phyloP scores from a whole-genome alignment of 1,284 basidiomycete species.

The Ceraceosorus guamensis region DNA sequence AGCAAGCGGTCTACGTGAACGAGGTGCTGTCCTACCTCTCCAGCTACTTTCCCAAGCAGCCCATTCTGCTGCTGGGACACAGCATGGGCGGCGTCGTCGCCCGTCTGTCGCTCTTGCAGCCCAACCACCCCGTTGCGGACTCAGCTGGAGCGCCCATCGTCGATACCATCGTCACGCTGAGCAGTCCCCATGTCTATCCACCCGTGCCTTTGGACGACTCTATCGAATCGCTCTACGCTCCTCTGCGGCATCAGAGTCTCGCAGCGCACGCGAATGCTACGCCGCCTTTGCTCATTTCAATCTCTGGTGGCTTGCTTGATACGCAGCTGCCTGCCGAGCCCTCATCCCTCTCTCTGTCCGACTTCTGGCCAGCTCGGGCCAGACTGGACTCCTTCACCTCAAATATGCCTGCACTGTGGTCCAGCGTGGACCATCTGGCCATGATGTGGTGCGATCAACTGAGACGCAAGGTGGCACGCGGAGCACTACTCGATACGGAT shows the following conservation, averaged over 20 bases:
- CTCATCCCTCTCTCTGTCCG: conserved; percentile 60
- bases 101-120: conserved; percentile 59
- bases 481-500: conserved; percentile 3
- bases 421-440: conserved; percentile 86
- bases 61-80: conserved; percentile 70
- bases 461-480: conserved; percentile 69
- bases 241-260: conserved; percentile 48
- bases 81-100: conserved; percentile 99
- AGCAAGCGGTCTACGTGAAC: conserved; percentile 72
- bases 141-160: no score
- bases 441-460: conserved; percentile 99
- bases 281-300: conserved; percentile 64
- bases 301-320: conserved; percentile 89
- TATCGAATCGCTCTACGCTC: conserved; percentile 66
- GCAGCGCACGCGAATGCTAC: conserved; percentile 11
- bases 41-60: conserved; percentile 61
- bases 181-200: conserved; percentile 80
- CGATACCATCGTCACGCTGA: conserved; percentile 83
- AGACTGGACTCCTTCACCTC: conserved; percentile 60
- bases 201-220: conserved; percentile 78
- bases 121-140: conserved; percentile 45
- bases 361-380: background rate
- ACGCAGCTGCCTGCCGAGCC: conserved; percentile 87
- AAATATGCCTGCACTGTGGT: conserved; percentile 81
- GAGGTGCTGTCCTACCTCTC: conserved; percentile 70